Evolutionary conservation across 2,329 filamentous ascomycete species (phyloP), one percentile per base, ranked within the genome.

Genomic region (Phaeosphaeria sp.): DNA sequence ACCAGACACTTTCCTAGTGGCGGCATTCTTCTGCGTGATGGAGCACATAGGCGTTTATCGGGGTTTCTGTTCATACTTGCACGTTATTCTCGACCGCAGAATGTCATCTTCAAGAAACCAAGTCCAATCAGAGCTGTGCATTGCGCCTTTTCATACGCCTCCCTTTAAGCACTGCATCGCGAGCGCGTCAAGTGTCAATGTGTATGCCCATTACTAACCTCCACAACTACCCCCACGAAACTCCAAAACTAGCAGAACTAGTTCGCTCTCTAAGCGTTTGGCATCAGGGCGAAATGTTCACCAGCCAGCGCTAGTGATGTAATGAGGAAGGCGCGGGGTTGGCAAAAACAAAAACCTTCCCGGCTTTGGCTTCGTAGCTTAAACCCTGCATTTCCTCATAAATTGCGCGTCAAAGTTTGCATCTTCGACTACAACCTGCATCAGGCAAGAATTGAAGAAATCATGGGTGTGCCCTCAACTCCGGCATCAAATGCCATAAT

Each of bases 401-500:
- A 25, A 36, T 36, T 36, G 30, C 30, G 30, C 30, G 30, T 36
- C 49, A 39, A 56, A 52, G 46, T 52, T 48, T 54, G 56, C 54
- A 53, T 52, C 52, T 49, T 39, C 22, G 44, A 56, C 51, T 36
- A 46, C 42, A 44, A 36, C 30, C 30, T 36, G 30, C 30, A 36
- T 36, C 30, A 36, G 30, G 30, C 30, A 50, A 21, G 54, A 50
- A 50, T 27, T 53, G 39, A 9, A 33, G n/a, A 15, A 47, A 62
- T 43, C 48, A 95, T 94, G 91, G 90, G 90, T 20, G 84, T 89
- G 66, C 90, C 90, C 57, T 93, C 91, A 1, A 87, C 82, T 55
- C 80, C 85, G 83, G 90, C 90, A 73, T 93, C 91, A 30, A 93
- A 94, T 81, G 90, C 90, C 82, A 83, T 94, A 74, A 89, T 95